Conservation (phyloP, 768 basidiomycete species). For the Sporobolomyces phaffii region DNA sequence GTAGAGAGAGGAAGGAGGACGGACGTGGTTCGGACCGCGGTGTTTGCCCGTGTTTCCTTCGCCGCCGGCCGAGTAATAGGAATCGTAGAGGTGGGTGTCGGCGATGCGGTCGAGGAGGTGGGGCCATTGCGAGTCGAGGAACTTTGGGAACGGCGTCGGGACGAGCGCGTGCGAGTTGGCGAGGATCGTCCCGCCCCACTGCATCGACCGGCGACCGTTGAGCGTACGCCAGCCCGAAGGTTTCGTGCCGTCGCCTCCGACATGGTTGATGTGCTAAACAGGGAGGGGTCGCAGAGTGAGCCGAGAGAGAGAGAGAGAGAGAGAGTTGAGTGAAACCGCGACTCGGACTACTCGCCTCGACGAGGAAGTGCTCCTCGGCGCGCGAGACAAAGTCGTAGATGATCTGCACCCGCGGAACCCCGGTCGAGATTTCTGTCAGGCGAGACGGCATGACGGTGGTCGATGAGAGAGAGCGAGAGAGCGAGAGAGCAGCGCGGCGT, state of each 20-base stretch:
- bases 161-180: slow-evolving; percentile 61
- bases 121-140: slow-evolving; percentile 67
- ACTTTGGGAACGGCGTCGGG: slow-evolving; percentile 63
- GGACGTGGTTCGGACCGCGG: slow-evolving; percentile 70
- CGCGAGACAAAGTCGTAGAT: slow-evolving; percentile 34
- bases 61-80: slow-evolving; percentile 44
- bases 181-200: slow-evolving; percentile 70
- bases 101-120: slow-evolving; percentile 66
- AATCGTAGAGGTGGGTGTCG: slow-evolving; percentile 59
- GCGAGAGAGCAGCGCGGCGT: neutral
- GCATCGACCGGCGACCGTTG: too few relatives aligned
- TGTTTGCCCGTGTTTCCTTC: slow-evolving; percentile 51
- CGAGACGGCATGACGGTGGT: neutral
- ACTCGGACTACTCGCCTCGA: slow-evolving; percentile 5
- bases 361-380: slow-evolving; percentile 32
- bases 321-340: neutral
- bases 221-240: too few relatives aligned
- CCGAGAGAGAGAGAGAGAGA: neutral
- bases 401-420: neutral
- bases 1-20: too few relatives aligned
- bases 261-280: neutral
- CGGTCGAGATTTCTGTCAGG: neutral
- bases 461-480: neutral
- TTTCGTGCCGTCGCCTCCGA: fast-evolving
- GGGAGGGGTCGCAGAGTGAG: too few relatives aligned